phyloP scores from a whole-genome alignment of 179 eudicot species.

The Corrigiola litoralis region DNA sequence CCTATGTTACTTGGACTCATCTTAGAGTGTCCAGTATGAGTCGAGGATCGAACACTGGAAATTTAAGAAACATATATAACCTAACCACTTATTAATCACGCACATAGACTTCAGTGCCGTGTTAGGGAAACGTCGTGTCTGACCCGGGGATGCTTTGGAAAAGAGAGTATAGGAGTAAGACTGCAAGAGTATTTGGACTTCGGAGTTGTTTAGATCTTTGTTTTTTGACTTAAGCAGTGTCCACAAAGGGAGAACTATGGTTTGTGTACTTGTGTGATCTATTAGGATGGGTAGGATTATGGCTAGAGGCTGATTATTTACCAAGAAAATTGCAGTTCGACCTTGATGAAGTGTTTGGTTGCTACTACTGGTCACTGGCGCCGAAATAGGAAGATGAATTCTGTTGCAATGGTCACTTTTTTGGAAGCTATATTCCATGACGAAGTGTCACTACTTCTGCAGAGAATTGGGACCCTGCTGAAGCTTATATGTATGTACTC shows the following conservation, averaged over 20 bases:
- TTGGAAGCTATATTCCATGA: slow-evolving; percentile 43
- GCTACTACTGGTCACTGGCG: slow-evolving; percentile 37
- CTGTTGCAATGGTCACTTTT: slow-evolving; percentile 22
- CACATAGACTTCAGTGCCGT: too few relatives aligned
- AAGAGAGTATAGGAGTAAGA: too few relatives aligned
- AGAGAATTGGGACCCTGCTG: slow-evolving; percentile 48
- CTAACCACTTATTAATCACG: too few relatives aligned
- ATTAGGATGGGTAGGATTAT: slow-evolving; percentile 52
- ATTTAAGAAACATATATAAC: too few relatives aligned
- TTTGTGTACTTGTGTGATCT: slow-evolving; percentile 67
- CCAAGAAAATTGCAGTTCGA: slow-evolving; percentile 48
- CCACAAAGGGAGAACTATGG: slow-evolving; percentile 70
- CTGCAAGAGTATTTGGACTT: too few relatives aligned
- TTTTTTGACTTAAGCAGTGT: slow-evolving; percentile 27
- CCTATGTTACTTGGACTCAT: too few relatives aligned
- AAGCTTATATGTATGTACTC: too few relatives aligned
- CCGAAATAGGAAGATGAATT: slow-evolving; percentile 39
- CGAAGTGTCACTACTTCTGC: slow-evolving; percentile 48
- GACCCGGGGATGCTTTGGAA: too few relatives aligned
- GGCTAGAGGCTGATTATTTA: slow-evolving; percentile 50
- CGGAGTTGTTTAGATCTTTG: slow-evolving; percentile 49
- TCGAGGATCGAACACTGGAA: too few relatives aligned
- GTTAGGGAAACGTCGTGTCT: too few relatives aligned
- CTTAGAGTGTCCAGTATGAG: too few relatives aligned
- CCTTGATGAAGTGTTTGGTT: slow-evolving; percentile 51